Conservation (phyloP, 2,329 filamentous ascomycete species). For the Cladobotryum mycophilum region DNA sequence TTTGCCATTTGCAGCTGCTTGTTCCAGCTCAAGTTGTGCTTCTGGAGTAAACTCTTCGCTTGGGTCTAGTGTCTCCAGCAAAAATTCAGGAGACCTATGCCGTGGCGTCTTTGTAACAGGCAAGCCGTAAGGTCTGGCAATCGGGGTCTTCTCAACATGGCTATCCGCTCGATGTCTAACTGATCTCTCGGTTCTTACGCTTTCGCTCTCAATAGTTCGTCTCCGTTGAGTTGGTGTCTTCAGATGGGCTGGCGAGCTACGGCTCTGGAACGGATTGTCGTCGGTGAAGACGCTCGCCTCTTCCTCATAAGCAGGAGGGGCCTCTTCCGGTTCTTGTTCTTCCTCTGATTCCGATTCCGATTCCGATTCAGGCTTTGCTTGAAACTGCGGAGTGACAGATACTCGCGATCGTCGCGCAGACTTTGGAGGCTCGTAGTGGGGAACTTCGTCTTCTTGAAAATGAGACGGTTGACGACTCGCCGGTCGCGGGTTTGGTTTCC, state of each 20-base stretch:
- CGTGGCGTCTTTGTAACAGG: constrained; percentile 34
- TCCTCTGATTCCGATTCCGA: constrained; percentile 45
- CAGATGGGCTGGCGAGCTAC: constrained; percentile 58
- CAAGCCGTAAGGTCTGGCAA: constrained; percentile 54
- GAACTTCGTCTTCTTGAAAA: constrained; percentile 33
- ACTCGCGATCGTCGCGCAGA: constrained; percentile 47
- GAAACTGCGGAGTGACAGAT: constrained; percentile 47
- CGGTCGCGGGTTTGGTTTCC: constrained; percentile 49
- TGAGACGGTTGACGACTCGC: constrained; percentile 49
- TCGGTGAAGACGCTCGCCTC: constrained; percentile 67
- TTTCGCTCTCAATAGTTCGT: constrained; percentile 38
- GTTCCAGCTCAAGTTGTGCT: constrained; percentile 73
- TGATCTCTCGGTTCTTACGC: constrained; percentile 36
- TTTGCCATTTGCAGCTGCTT: constrained; percentile 53
- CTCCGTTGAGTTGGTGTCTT: constrained; percentile 44
- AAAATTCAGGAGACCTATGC: constrained; percentile 27
- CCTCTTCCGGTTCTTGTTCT: constrained; percentile 14
- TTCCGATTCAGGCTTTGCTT: constrained; percentile 49
- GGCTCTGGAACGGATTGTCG: constrained; percentile 91
- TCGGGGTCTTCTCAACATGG: constrained; percentile 16
- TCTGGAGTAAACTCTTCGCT: constrained; percentile 94
- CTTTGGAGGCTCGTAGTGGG: constrained; percentile 27
- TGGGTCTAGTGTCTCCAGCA: constrained; percentile 55
- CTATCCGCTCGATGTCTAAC: constrained; percentile 41
- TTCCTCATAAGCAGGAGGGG: constrained; percentile 27